These are phyloP conservation scores for Haberlea rhodopensis DNA, from an alignment of 257 asterid species.

Conservation along the genomic window DNA sequence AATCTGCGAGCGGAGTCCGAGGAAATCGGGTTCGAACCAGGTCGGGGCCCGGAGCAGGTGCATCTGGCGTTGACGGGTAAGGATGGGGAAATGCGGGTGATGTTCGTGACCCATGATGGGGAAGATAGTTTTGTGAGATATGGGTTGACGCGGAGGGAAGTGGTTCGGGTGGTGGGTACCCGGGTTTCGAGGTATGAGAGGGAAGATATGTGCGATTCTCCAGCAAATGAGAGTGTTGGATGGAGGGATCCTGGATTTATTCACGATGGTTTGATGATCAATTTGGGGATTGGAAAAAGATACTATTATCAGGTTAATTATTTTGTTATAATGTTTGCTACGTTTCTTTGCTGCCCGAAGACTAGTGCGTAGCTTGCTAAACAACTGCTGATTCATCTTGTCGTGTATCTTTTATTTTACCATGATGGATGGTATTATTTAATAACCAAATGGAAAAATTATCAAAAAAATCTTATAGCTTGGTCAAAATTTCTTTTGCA, in stretches of 20 bases:
- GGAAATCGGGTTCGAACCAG: constrained; percentile 43
- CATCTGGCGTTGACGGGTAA: constrained; percentile 73
- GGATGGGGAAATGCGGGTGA: constrained; percentile 88
- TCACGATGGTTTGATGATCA: constrained; percentile 75
- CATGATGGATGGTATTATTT: background rate
- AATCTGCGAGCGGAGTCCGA: constrained; percentile 67
- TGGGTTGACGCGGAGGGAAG: constrained; percentile 40
- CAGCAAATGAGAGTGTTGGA: constrained; percentile 75
- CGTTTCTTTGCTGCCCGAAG: no score
- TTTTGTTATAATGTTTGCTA: background rate
- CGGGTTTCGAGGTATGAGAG: constrained; percentile 65
- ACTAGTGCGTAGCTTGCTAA: no score
- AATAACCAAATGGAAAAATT: no score
- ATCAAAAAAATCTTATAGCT: no score
- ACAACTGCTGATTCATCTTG: background rate
- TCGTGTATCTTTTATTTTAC: background rate
- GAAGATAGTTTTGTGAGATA: constrained; percentile 56
- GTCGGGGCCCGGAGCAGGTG: constrained; percentile 87
- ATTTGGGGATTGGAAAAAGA: constrained; percentile 55
- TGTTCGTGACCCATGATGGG: constrained; percentile 86
- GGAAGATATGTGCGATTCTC: constrained; percentile 84
- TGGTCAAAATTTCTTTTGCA: no score
- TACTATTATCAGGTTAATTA: constrained; percentile 63
- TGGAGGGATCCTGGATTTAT: constrained; percentile 98
- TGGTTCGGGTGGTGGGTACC: constrained; percentile 49